Percentiles rank a stretch among this genome's conserved stretches.
Evolutionary conservation across 768 basidiomycete species (phyloP).

Genomic region (Solioccasus polychromus): DNA sequence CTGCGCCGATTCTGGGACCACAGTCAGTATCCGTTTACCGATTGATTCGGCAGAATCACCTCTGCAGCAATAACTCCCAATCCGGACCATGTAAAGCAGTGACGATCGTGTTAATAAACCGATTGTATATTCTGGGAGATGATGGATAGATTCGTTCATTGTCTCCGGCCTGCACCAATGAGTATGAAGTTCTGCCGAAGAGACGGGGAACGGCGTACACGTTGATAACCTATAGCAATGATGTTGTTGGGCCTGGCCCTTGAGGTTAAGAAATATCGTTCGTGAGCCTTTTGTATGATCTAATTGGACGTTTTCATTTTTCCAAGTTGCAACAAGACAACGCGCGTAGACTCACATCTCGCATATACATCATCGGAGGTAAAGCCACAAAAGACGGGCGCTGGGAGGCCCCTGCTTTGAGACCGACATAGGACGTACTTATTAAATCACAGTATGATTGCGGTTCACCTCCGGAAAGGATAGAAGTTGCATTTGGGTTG

Average conservation of each 20-base stretch:
- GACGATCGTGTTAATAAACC: constrained; percentile 72
- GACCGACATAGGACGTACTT: constrained; percentile 46
- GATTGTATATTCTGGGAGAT: constrained; percentile 50
- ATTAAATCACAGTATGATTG: constrained; percentile 37
- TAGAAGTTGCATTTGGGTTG: constrained; percentile 1
- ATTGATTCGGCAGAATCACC: constrained; percentile 37
- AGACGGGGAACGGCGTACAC: constrained; percentile 36
- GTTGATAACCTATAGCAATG: constrained; percentile 63
- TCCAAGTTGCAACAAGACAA: background rate
- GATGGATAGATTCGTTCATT: constrained; percentile 39
- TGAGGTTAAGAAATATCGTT: constrained; percentile 43
- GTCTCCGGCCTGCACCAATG: constrained; percentile 18
- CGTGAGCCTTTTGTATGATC: constrained; percentile 64
- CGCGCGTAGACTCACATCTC: constrained; percentile 41
- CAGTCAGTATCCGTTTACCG: background rate
- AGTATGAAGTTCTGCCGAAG: background rate
- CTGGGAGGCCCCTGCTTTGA: constrained; percentile 22
- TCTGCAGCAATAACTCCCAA: constrained; percentile 63
- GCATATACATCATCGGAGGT: constrained; percentile 48
- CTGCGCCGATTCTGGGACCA: constrained; percentile 64
- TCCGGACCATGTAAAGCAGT: constrained; percentile 60
- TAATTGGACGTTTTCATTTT: constrained; percentile 20
- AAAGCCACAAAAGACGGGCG: constrained; percentile 28
- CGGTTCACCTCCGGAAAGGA: constrained; percentile 22
- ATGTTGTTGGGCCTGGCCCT: constrained; percentile 49